Percentiles rank a stretch among this genome's conserved stretches.
phyloP scores from a whole-genome alignment of 306 rosid genomes.

The Vigna nakashimae region DNA sequence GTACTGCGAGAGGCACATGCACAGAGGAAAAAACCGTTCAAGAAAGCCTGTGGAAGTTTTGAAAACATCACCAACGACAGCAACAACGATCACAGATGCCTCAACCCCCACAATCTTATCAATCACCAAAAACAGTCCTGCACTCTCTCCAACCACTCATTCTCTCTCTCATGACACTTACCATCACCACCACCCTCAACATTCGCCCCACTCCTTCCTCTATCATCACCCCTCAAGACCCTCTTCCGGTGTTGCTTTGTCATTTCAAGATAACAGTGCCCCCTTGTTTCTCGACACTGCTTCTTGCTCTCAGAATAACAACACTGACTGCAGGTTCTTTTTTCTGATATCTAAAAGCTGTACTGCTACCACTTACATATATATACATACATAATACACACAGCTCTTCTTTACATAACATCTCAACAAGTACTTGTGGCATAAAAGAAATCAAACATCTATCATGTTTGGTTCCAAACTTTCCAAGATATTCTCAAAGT shows the following conservation, averaged over 20 bases:
- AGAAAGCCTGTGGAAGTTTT: conserved; percentile 98
- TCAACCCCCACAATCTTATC: conserved; percentile 57
- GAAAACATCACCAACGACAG: conserved; percentile 54
- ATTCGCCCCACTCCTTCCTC: conserved; percentile 50
- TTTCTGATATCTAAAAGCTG: conserved; percentile 14
- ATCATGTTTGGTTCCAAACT: background rate
- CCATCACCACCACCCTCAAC: conserved; percentile 39
- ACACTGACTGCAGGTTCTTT: conserved; percentile 71
- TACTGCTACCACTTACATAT: background rate
- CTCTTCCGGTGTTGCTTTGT: conserved; percentile 57
- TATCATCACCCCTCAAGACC: conserved; percentile 54
- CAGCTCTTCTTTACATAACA: background rate
- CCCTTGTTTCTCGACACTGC: conserved; percentile 69
- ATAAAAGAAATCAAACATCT: background rate
- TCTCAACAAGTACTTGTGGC: background rate
- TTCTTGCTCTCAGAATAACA: conserved; percentile 56
- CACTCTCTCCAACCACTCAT: conserved; percentile 54
- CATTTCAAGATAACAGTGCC: conserved; percentile 63
- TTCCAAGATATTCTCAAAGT: background rate
- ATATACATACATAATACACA: background rate
- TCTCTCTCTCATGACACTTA: conserved; percentile 52
- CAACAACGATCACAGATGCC: conserved; percentile 37
- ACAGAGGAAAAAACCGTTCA: conserved; percentile 99
- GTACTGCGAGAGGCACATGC: conserved; percentile 99
- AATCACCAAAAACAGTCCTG: conserved; percentile 51